Base-by-base conservation (phyloP, 345 rosid genomes). In the Cardamine chenopodiifolia region DNA sequence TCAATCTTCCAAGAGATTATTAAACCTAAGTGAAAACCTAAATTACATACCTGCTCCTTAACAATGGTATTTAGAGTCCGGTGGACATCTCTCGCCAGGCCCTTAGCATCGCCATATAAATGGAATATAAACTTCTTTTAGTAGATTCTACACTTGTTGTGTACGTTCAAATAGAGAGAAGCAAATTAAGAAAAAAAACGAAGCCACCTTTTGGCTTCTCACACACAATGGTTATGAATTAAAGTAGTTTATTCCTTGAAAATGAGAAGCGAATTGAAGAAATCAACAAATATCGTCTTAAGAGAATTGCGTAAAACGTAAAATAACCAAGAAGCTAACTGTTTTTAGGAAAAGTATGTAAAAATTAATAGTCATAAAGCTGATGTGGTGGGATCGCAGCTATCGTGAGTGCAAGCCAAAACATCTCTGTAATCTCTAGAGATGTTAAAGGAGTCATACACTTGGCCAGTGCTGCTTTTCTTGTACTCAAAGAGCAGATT, bases 71-170 rank as follows among this genome's bases (percentile, higher is more conserved):
- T 93, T 54, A 90, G 85, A 63, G 89, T 80, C 71, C 91, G 79
- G 63, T 90, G 96, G 32, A 88, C 96, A 62, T 90, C 96, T 72
- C 80, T 88, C 5, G 93, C 93, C 96, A 90, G 88, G 79, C 96
- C 93, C 84, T 90, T 90, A 74, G 96, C 93, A 85, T 90, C 96
- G 71, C 96, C 96, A 29, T 93, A 90, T 10, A 90, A 93, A 67
- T 90, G 88, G 22, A 88, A 34, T n/a, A 70, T 90, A 88, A 12
- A 81, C 91, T 74, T 83, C 85, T 65, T 83, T 35, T 2, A 32
- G 7, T 32, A 7, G 37, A 32, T 32, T 32, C 37, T 32, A 8
- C 7, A 32, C 37, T 32, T 59, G 47, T 66, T 35, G 26, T 74
- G 50, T 65, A 57, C 13, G 20, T 44, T 37, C n/a, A 34, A 64